A percentile compares a stretch with the other conserved stretches of the same genome.
Conservation (phyloP, 805 yeast species). For the Saccharomyces eubayanus region DNA sequence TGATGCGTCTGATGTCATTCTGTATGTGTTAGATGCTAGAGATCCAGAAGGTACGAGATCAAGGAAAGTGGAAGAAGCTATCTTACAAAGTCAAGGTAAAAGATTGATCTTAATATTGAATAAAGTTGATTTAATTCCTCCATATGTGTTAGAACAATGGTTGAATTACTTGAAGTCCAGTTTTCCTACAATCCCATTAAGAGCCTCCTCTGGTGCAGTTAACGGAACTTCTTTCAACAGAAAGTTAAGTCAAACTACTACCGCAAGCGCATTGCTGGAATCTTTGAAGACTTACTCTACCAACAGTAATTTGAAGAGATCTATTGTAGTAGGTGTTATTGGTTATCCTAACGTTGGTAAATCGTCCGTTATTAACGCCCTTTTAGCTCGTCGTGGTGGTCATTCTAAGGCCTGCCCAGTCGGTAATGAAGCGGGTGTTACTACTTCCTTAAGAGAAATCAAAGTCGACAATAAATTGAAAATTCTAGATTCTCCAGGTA, state of each 20-base stretch:
- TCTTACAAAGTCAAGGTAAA: slow-evolving; percentile 65
- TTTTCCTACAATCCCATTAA: slow-evolving; percentile 89
- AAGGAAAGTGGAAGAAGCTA: slow-evolving; percentile 81
- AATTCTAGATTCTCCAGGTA: slow-evolving; percentile 93
- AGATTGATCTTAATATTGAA: slow-evolving; percentile 79
- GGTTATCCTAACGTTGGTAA: slow-evolving; percentile 98
- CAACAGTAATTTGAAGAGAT: slow-evolving; percentile 76
- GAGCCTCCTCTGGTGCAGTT: slow-evolving; percentile 68
- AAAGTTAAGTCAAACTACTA: slow-evolving; percentile 58
- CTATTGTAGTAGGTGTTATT: slow-evolving; percentile 87
- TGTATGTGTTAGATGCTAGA: slow-evolving; percentile 94
- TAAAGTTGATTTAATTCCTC: slow-evolving; percentile 89
- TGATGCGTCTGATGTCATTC: slow-evolving; percentile 81
- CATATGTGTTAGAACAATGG: slow-evolving; percentile 78
- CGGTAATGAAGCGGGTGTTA: slow-evolving; percentile 96
- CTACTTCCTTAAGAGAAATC: slow-evolving; percentile 84
- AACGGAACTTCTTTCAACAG: slow-evolving; percentile 64
- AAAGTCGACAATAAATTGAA: slow-evolving; percentile 85
- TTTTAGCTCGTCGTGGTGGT: slow-evolving; percentile 67
- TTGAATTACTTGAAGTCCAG: slow-evolving; percentile 63
- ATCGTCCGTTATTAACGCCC: slow-evolving; percentile 85
- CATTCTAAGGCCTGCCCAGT: slow-evolving; percentile 79
- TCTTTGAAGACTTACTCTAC: slow-evolving; percentile 80
- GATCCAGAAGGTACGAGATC: slow-evolving; percentile 96
- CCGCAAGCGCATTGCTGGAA: slow-evolving; percentile 66